phyloP scores from a whole-genome alignment of 495 filamentous ascomycete genomes.

The Annulohypoxylon moriforme region DNA sequence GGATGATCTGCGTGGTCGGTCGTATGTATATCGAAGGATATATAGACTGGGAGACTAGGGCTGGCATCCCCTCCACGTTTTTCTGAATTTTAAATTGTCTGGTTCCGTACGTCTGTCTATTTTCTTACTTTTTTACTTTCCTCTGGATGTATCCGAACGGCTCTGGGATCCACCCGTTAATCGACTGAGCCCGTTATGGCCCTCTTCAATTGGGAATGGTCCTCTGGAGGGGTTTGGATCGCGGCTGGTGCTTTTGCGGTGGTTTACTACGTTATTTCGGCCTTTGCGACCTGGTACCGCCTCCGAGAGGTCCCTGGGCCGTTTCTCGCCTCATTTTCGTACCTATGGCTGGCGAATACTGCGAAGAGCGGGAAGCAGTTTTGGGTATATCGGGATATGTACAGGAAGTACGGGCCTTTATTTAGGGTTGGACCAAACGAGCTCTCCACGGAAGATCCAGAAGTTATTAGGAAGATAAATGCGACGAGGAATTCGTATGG shows the following conservation, averaged over 20 bases:
- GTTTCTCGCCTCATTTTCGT: slow-evolving; percentile 7
- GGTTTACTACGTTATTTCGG: slow-evolving; percentile 12
- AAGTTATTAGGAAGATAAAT: slow-evolving; percentile 12
- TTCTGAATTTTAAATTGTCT: not conserved
- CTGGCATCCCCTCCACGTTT: not conserved
- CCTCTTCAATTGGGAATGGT: slow-evolving; percentile 18
- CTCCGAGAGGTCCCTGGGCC: slow-evolving; percentile 2
- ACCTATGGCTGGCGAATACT: slow-evolving; percentile 1
- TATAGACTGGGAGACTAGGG: slow-evolving; percentile 4
- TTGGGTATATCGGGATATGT: slow-evolving; percentile 11
- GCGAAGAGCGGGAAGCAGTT: slow-evolving; percentile 8
- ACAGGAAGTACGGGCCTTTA: not conserved
- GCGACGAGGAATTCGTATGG: slow-evolving; percentile 42
- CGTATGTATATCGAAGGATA: not conserved
- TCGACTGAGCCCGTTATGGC: slow-evolving; percentile 8
- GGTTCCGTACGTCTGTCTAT: not conserved
- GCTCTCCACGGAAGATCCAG: not conserved
- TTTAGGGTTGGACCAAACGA: slow-evolving; percentile 9
- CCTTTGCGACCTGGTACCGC: slow-evolving; percentile 11
- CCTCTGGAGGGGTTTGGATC: slow-evolving; percentile 9
- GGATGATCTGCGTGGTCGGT: not conserved
- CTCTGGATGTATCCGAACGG: not conserved
- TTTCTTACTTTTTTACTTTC: not conserved
- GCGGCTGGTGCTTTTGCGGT: not conserved
- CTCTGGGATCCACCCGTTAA: not conserved